Percentiles rank a stretch among this genome's conserved stretches.
These are phyloP conservation scores for Lanmaoa pseudosensibilis DNA, from an alignment of 768 basidiomycete genomes.

Conservation along the genomic window DNA sequence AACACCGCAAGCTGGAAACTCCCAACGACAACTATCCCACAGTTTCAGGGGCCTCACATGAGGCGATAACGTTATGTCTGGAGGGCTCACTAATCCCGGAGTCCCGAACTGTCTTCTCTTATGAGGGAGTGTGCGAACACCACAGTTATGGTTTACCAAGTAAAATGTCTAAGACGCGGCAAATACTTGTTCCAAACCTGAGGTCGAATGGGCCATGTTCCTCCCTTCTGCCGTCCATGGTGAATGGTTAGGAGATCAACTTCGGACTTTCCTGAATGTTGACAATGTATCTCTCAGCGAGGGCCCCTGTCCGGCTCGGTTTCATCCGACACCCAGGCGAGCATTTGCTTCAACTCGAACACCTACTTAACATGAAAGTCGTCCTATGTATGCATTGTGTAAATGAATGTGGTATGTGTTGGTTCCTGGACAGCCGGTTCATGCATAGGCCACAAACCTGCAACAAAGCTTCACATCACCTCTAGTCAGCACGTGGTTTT, in stretches of 20 bases:
- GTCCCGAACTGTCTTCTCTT: not conserved
- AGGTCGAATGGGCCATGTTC: not conserved
- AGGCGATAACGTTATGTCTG: not conserved
- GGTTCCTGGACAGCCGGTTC: too few species aligned
- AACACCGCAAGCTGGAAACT: not conserved
- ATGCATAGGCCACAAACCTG: too few species aligned
- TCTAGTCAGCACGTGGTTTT: not conserved
- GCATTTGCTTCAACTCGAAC: not conserved
- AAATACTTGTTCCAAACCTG: not conserved
- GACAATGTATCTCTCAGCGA: not conserved
- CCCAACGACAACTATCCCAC: constrained; percentile 1
- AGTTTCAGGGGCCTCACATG: constrained; percentile 2
- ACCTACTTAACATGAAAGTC: too few species aligned
- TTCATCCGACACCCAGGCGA: not conserved
- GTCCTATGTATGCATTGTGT: too few species aligned
- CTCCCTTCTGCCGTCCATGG: not conserved
- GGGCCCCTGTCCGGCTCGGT: not conserved
- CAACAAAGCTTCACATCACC: not conserved
- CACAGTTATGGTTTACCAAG: not conserved
- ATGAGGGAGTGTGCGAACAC: not conserved
- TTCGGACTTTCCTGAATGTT: too few species aligned
- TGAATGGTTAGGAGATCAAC: not conserved
- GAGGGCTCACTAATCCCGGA: not conserved
- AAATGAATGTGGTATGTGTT: too few species aligned
- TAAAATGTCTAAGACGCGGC: not conserved